Evolutionary conservation across 345 rosid genomes (phyloP), one percentile per base, ranked within the genome.

Genomic region (Durio zibethinus): DNA sequence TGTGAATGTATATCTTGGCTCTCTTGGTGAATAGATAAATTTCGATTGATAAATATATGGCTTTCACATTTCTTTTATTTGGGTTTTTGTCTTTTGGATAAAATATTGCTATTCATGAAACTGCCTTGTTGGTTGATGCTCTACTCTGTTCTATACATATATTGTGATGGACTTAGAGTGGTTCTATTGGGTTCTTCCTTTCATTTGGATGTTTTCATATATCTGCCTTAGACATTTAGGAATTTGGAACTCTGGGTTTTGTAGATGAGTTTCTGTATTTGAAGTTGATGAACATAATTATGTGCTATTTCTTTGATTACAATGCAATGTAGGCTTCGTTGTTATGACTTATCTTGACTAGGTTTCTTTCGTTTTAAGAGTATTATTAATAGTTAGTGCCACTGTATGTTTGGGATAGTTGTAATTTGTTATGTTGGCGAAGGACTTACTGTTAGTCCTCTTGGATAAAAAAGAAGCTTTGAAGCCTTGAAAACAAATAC

Each of bases 371-470:
- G 0, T 3, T 8, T 27, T 27, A 31, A 27, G 36, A 60, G 64
- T 61, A 7, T 33, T 33, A 16, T 31, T 31, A 29, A 9, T 25
- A 12, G 38, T 45, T 8, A 15, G 20, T 45, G 54, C 36, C 33
- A 25, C n/a, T 27, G 18, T 8, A 2, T 67, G 72, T 67, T 67
- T 23, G 72, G 52, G 72, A 68, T 68, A 68, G n/a, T n/a, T n/a
- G n/a, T n/a, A n/a, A n/a, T 68, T 68, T 43, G 20, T 40, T 66
- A 10, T 40, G n/a, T 42, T 23, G 35, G 33, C 0, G 1, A 21
- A 43, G 29, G 48, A 11, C 20, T 11, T 65, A n/a, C 27, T 4
- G 5, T 23, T 43, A 23, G n/a, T 43, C 11, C 10, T 66, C 11
- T 68, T 27, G 73, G 14, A 68, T 25, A 8, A 42, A 67, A 67